Evolutionary conservation across 257 asterid genomes (phyloP).

Genomic region (Solanum sejunctum): DNA sequence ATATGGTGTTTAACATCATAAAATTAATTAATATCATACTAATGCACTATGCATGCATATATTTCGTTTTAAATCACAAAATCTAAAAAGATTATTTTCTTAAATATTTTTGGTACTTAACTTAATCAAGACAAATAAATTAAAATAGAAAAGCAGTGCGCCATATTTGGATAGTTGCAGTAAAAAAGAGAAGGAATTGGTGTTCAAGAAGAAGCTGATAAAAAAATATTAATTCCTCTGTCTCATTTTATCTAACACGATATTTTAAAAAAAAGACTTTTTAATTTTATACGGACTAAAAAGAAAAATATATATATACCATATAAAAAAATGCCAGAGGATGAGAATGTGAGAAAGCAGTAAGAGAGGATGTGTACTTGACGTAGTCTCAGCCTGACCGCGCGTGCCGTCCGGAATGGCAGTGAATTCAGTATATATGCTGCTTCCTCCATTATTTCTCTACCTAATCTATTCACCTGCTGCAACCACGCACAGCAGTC

Average conservation of each 20-base stretch:
- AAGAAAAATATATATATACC: no score
- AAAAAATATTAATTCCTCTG: not conserved
- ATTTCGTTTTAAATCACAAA: no score
- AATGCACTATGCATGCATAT: not conserved
- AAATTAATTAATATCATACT: no score
- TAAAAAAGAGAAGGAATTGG: not conserved
- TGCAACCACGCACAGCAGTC: not conserved
- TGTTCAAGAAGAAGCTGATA: not conserved
- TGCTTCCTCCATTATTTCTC: constrained; percentile 11
- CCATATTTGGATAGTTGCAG: not conserved
- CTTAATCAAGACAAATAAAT: not conserved
- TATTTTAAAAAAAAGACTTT: no score
- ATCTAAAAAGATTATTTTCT: no score
- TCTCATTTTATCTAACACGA: no score
- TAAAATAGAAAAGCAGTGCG: no score
- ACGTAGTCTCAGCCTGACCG: constrained; percentile 46
- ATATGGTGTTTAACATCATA: not conserved
- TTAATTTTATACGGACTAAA: no score
- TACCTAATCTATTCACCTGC: not conserved
- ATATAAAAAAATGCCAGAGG: not conserved
- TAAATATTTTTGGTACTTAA: no score
- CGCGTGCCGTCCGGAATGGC: constrained; percentile 86
- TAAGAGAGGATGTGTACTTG: constrained; percentile 6
- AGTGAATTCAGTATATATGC: not conserved
- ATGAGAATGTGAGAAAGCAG: not conserved